Base-by-base conservation (phyloP, 169 alveolate genomes). In the Eimeria necatrix region DNA sequence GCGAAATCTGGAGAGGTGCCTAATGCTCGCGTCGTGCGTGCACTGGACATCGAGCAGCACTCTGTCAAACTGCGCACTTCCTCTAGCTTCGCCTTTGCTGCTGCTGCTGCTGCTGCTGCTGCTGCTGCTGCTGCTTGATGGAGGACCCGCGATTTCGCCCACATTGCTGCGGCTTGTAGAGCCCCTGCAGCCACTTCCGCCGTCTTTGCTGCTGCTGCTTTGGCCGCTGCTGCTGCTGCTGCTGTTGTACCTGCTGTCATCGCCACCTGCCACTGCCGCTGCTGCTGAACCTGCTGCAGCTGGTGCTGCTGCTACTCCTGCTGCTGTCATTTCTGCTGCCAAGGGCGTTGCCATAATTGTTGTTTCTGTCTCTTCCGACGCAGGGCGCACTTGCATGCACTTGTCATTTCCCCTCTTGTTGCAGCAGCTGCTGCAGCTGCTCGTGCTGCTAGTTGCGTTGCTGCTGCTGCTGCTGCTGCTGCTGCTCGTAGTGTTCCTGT, bases 21-120 rank as follows among this genome's bases (percentile, higher is more conserved):
- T 93, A 6, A 96, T 56, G 41, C 96, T 94, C 26, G 96, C 97
- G 49, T 96, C 97, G 87, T 96, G 97, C 18, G 97, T 96, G 71
- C 97, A 96, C 81, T 96, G 97, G 0, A 96, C 97, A 76, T 96
- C 97, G 24, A 96, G 96, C n/a, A 96, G 91, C 7, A 96, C 96
- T 86, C 91, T 94, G 95, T 95, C 97, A 78, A 96, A 96, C 73
- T 68, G 51, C 18, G 20, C 61, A 22, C 16, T 12, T 14, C 18
- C 46, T n/a, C 9, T 24, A 14, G n/a, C 41, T 7, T 8, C 14
- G 46, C 46, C 4, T 16, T 24, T 18, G 78, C 32, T 68, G 78
- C 78, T 18, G n/a, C n/a, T n/a, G 78, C 78, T n/a, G 78, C 32
- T 18, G 32, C 46, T n/a, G n/a, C 78, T 60, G 48, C 48, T 60